These are phyloP conservation scores for Phaseolus coccineus DNA, from an alignment of 331 rosid genomes.

Conservation along the genomic window DNA sequence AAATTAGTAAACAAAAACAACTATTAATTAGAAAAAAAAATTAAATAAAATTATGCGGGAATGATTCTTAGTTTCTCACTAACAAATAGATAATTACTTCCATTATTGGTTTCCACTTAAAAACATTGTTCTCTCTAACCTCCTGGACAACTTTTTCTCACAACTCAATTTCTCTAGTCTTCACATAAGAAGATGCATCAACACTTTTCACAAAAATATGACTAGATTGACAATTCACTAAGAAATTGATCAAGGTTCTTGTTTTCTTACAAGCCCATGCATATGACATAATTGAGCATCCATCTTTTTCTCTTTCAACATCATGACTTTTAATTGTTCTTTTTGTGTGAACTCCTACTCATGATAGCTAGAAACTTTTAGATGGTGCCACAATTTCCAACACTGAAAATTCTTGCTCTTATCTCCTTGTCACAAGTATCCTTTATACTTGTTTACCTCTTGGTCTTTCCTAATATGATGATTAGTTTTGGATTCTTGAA, in stretches of 20 bases:
- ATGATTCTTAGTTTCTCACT: background rate
- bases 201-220: background rate
- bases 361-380: background rate
- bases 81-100: background rate
- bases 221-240: background rate
- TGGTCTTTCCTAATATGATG: background rate
- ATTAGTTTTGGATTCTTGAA: background rate
- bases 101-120: background rate
- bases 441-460: background rate
- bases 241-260: background rate
- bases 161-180: background rate
- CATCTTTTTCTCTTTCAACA: background rate
- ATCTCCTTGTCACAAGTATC: background rate
- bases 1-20: background rate
- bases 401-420: background rate
- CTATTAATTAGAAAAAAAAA: too few relatives aligned
- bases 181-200: background rate
- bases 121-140: background rate
- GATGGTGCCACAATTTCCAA: background rate
- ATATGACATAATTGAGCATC: background rate
- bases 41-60: background rate
- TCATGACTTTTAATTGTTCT: background rate
- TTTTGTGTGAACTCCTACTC: background rate
- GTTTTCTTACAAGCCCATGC: background rate
- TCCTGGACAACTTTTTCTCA: background rate